A percentile compares a stretch with the other conserved stretches of the same genome.
Evolutionary conservation across 257 asterid genomes (phyloP).

Genomic region (Jaltomata sinuosa): DNA sequence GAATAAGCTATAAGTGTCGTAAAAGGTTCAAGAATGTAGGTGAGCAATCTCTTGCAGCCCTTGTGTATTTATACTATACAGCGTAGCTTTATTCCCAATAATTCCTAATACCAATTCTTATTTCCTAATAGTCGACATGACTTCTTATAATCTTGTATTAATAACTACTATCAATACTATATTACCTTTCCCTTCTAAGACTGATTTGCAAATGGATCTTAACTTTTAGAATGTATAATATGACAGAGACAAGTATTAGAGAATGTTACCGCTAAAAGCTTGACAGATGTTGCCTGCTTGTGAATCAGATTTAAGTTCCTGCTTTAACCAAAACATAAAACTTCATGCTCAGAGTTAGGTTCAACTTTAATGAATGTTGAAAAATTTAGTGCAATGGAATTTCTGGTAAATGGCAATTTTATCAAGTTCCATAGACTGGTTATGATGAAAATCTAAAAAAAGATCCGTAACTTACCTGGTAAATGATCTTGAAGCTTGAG

Average conservation of each 20-base stretch:
- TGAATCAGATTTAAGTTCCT: conserved; percentile 66
- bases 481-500: conserved; percentile 56
- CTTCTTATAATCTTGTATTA: background rate
- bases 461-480: conserved; percentile 34
- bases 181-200: background rate
- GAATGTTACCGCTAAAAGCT: conserved; percentile 63
- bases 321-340: conserved; percentile 17
- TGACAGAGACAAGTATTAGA: background rate
- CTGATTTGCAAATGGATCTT: background rate
- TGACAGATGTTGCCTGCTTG: conserved; percentile 53
- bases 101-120: background rate
- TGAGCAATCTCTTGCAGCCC: background rate
- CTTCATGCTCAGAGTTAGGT: background rate
- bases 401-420: background rate
- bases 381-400: background rate
- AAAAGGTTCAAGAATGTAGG: background rate
- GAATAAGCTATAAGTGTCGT: background rate
- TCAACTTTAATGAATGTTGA: background rate
- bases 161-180: background rate
- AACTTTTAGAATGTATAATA: background rate
- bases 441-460: background rate
- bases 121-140: background rate
- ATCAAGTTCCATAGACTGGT: background rate
- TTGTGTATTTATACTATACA: background rate
- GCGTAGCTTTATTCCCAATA: background rate